Percentiles rank a stretch among this genome's conserved stretches.
Evolutionary conservation across 306 rosid species (phyloP).

Genomic region (Crotalaria pallida): DNA sequence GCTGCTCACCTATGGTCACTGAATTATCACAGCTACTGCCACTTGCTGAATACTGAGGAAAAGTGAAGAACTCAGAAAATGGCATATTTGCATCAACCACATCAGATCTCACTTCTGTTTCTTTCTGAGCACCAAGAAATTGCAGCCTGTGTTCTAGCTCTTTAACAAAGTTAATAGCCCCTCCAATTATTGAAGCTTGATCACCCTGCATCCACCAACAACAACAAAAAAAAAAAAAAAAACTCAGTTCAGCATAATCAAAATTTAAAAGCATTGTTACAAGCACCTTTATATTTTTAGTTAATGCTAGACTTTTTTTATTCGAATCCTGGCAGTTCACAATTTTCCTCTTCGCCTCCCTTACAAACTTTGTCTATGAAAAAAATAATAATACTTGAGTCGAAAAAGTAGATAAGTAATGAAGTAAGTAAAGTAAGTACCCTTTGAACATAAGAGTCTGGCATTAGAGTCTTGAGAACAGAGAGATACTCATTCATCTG

Average conservation of each 20-base stretch:
- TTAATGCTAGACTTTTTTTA: no score
- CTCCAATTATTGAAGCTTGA: slow-evolving; percentile 93
- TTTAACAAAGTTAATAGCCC: slow-evolving; percentile 84
- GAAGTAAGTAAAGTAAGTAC: slow-evolving; percentile 41
- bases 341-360: no score
- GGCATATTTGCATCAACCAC: slow-evolving; percentile 22
- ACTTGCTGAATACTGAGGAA: slow-evolving; percentile 70
- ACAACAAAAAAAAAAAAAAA: no score
- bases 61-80: slow-evolving; percentile 79
- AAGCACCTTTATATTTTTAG: no score
- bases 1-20: slow-evolving; percentile 24
- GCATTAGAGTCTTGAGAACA: slow-evolving; percentile 82
- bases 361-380: no score
- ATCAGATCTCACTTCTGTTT: slow-evolving; percentile 7
- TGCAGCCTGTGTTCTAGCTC: slow-evolving; percentile 83
- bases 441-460: slow-evolving; percentile 90
- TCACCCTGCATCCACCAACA: slow-evolving; percentile 58
- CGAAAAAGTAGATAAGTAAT: neutral
- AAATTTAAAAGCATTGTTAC: neutral
- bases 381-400: no score
- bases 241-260: neutral
- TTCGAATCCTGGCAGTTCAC: no score
- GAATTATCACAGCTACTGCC: slow-evolving; percentile 22
- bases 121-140: slow-evolving; percentile 46
- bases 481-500: slow-evolving; percentile 96